Percentiles rank a stretch among this genome's conserved stretches.
These are phyloP conservation scores for Rhodocollybia butyracea DNA, from an alignment of 768 basidiomycete species.

Conservation along the genomic window DNA sequence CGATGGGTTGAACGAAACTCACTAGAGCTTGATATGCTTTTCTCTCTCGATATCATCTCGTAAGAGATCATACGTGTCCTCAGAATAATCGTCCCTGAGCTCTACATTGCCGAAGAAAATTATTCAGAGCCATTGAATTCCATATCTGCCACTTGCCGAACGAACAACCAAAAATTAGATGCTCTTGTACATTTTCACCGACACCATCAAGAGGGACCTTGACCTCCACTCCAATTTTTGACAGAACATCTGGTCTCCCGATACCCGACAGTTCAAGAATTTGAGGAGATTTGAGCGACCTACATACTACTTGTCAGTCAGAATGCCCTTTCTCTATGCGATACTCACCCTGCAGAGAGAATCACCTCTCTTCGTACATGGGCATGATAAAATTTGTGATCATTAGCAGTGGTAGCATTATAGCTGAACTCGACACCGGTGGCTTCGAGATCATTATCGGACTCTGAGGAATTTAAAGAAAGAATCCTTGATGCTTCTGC, in stretches of 20 bases:
- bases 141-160: not conserved
- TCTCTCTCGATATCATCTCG: conserved; percentile 21
- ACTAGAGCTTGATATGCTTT: conserved; percentile 32
- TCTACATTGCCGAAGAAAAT: conserved; percentile 15
- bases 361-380: conserved; percentile 49
- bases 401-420: conserved; percentile 15
- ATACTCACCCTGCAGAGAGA: conserved; percentile 36
- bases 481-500: not conserved
- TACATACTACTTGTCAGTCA: conserved; percentile 6
- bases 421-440: conserved; percentile 45
- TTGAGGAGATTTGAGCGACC: conserved; percentile 44
- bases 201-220: conserved; percentile 36
- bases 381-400: conserved; percentile 26
- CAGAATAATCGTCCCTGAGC: conserved; percentile 22
- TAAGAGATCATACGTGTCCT: conserved; percentile 25
- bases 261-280: conserved; percentile 60
- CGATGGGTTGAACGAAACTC: conserved; percentile 5
- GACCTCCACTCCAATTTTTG: conserved; percentile 33
- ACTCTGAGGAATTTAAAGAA: not conserved
- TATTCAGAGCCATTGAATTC: not conserved
- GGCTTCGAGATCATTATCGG: conserved; percentile 31
- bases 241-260: conserved; percentile 38
- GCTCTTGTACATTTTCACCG: conserved; percentile 56
- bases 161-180: conserved; percentile 21
- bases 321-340: not conserved